Evolutionary conservation across 2,329 filamentous ascomycete species (phyloP).

Genomic region (Didymella lethalis): DNA sequence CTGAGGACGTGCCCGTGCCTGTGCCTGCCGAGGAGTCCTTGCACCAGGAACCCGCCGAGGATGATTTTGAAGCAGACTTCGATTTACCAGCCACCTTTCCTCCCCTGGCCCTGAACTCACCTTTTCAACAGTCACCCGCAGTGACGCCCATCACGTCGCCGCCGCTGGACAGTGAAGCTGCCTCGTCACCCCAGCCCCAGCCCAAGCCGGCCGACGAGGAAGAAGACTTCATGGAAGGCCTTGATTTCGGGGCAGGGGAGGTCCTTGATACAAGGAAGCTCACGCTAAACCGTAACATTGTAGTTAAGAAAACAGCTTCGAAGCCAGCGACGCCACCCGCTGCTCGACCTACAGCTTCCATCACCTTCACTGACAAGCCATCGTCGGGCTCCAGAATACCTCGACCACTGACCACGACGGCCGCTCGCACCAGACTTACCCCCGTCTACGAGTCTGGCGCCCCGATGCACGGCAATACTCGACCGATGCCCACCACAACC

Average conservation of each 20-base stretch:
- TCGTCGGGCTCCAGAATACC: slow-evolving; percentile 74
- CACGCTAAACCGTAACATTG: slow-evolving; percentile 89
- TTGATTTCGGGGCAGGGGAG: slow-evolving; percentile 86
- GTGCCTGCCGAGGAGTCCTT: slow-evolving; percentile 16
- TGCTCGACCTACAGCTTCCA: slow-evolving; percentile 76
- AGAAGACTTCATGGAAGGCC: slow-evolving; percentile 84
- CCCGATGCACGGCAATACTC: slow-evolving; percentile 68
- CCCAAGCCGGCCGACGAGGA: slow-evolving; percentile 42
- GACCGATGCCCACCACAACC: slow-evolving; percentile 60
- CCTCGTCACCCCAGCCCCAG: slow-evolving; percentile 27
- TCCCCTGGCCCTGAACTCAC: slow-evolving; percentile 13
- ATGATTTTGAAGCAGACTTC: slow-evolving; percentile 23
- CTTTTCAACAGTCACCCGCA: slow-evolving; percentile 26
- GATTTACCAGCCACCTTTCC: slow-evolving; percentile 22
- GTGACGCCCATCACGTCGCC: slow-evolving; percentile 27
- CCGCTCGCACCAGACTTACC: slow-evolving; percentile 69
- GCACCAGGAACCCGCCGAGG: slow-evolving; percentile 17
- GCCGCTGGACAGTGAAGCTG: slow-evolving; percentile 31
- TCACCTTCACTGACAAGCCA: slow-evolving; percentile 86
- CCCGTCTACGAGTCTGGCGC: slow-evolving; percentile 91
- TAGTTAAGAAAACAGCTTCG: slow-evolving; percentile 72
- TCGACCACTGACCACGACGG: slow-evolving; percentile 65
- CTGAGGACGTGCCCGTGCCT: slow-evolving; percentile 24
- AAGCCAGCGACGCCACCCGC: slow-evolving; percentile 71
- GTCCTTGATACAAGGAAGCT: slow-evolving; percentile 82